Evolutionary conservation across 345 rosid species (phyloP).

Genomic region (Brassica incana): DNA sequence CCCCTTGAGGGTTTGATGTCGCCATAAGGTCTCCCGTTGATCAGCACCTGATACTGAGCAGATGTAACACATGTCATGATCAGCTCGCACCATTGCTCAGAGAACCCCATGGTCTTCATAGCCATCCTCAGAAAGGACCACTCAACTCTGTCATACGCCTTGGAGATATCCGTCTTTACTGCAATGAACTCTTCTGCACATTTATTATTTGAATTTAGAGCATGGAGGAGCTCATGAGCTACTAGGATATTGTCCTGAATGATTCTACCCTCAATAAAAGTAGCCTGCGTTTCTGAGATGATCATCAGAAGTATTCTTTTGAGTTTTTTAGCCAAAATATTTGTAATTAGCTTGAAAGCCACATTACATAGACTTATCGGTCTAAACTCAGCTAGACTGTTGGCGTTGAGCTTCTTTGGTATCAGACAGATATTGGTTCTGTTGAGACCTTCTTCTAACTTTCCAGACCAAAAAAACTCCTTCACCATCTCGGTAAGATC

Average conservation of each 20-base stretch:
- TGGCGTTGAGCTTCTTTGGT: background rate
- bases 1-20: background rate
- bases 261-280: background rate
- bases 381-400: background rate
- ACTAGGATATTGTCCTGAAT: background rate
- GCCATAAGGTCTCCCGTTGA: background rate
- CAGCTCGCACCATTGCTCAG: background rate
- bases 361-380: background rate
- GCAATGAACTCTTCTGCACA: too few species aligned
- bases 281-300: background rate
- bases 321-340: background rate
- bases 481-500: background rate
- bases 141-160: background rate
- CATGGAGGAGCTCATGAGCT: background rate
- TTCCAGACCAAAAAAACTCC: background rate
- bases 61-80: background rate
- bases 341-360: background rate
- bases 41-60: background rate
- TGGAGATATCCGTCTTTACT: background rate
- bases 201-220: background rate
- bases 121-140: background rate
- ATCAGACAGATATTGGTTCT: background rate
- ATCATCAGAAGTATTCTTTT: background rate
- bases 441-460: background rate
- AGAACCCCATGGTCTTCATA: background rate